phyloP scores from a whole-genome alignment of 192 early-diverging fungal species.

The Entomortierella beljakovae region DNA sequence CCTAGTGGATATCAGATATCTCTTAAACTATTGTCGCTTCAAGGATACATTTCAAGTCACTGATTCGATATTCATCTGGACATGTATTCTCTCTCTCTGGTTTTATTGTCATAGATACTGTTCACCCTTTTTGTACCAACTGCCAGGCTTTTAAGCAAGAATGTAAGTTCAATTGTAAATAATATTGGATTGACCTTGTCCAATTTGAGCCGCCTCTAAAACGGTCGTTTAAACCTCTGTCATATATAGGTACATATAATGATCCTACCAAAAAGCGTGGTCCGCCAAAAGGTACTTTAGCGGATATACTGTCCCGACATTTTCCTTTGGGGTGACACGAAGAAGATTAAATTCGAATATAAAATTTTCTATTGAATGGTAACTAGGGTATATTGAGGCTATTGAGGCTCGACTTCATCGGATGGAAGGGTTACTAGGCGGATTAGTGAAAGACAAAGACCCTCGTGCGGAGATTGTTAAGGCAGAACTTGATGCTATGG shows the following conservation, averaged over 20 bases:
- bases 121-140: slow-evolving; percentile 52
- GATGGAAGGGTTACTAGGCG: slow-evolving; percentile 73
- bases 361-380: neutral
- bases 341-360: neutral
- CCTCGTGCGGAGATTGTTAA: slow-evolving; percentile 56
- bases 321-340: neutral
- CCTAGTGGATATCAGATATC: too few relatives aligned
- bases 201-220: too few relatives aligned
- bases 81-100: neutral
- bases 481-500: slow-evolving; percentile 56
- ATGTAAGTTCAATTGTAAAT: slow-evolving; percentile 23
- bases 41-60: too few relatives aligned
- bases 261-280: slow-evolving; percentile 63
- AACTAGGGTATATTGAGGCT: slow-evolving; percentile 84
- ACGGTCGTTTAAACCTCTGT: too few relatives aligned
- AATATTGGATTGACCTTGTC: neutral
- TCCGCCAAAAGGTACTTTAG: slow-evolving; percentile 58
- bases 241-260: slow-evolving; percentile 53
- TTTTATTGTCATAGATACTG: slow-evolving; percentile 26
- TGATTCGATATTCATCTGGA: too few relatives aligned
- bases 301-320: neutral
- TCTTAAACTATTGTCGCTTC: too few relatives aligned
- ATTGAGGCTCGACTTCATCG: slow-evolving; percentile 81
- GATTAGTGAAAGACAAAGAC: slow-evolving; percentile 65
- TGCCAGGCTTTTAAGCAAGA: slow-evolving; percentile 51